Evolutionary conservation across 768 basidiomycete genomes (phyloP).

Genomic region (Calocera cornea): DNA sequence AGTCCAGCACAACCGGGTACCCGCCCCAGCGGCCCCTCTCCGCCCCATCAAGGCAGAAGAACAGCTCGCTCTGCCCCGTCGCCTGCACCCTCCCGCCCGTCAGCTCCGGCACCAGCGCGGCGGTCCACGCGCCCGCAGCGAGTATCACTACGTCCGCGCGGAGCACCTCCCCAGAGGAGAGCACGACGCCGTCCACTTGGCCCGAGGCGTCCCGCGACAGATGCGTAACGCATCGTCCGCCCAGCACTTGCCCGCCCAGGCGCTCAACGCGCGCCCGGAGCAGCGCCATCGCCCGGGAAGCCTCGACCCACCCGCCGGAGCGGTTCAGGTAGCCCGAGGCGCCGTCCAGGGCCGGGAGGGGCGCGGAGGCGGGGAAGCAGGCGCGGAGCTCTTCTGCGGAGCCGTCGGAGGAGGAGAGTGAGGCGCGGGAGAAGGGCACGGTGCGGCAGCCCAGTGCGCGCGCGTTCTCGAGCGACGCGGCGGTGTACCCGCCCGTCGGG

Average conservation of each 20-base stretch:
- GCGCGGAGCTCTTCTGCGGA: slow-evolving; percentile 36
- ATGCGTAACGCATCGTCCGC: slow-evolving; percentile 43
- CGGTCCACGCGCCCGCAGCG: slow-evolving; percentile 76
- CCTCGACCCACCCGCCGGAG: slow-evolving; percentile 77
- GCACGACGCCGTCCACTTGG: slow-evolving; percentile 41
- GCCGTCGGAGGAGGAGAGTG: slow-evolving; percentile 38
- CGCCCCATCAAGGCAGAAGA: background rate
- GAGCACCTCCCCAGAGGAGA: slow-evolving; percentile 39
- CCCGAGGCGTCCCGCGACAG: slow-evolving; percentile 32
- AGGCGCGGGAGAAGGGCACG: slow-evolving; percentile 23
- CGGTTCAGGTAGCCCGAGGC: slow-evolving; percentile 68
- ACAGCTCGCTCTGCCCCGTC: slow-evolving; percentile 27
- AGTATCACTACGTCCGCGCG: slow-evolving; percentile 51
- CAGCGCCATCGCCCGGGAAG: slow-evolving; percentile 46
- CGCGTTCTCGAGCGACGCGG: slow-evolving; percentile 52
- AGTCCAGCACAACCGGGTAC: background rate
- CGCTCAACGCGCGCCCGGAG: slow-evolving; percentile 43
- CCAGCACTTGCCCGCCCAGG: slow-evolving; percentile 46
- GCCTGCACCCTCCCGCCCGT: slow-evolving; percentile 46
- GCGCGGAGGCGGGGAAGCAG: slow-evolving; percentile 35
- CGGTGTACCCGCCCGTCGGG: slow-evolving; percentile 32
- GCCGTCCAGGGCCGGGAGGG: slow-evolving; percentile 10
- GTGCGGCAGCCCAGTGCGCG: slow-evolving; percentile 40
- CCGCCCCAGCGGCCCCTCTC: background rate
- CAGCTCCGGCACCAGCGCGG: slow-evolving; percentile 54